A percentile compares a stretch with the other conserved stretches of the same genome.
These are phyloP conservation scores for Paradendryphiella salina DNA, from an alignment of 2,329 filamentous ascomycete species.

Conservation along the genomic window DNA sequence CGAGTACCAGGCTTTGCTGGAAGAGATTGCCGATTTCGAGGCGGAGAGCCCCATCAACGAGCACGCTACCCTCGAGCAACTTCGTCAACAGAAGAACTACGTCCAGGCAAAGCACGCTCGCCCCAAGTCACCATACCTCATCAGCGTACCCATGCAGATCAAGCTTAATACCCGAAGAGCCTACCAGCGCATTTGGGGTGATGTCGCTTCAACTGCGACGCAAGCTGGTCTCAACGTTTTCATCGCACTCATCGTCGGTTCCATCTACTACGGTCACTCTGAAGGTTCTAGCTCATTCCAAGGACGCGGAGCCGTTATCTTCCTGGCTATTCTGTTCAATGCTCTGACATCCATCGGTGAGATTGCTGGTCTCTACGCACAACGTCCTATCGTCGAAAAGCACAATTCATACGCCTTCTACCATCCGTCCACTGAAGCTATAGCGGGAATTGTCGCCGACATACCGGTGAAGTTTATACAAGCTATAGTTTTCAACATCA, in stretches of 20 bases:
- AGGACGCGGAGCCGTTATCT: constrained; percentile 60
- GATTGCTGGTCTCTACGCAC: constrained; percentile 65
- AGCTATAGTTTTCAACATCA: constrained; percentile 72
- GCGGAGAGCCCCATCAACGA: constrained; percentile 51
- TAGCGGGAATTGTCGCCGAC: constrained; percentile 80
- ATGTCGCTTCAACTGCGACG: constrained; percentile 38
- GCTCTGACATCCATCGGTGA: constrained; percentile 62
- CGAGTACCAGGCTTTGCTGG: constrained; percentile 48
- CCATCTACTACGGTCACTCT: constrained; percentile 60
- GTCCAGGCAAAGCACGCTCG: constrained; percentile 59
- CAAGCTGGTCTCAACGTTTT: constrained; percentile 55
- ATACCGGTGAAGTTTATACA: constrained; percentile 78
- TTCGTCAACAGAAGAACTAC: constrained; percentile 54
- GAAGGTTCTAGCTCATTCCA: constrained; percentile 58
- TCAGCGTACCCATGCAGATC: constrained; percentile 56
- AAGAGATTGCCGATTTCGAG: constrained; percentile 59
- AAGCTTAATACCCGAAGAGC: constrained; percentile 37
- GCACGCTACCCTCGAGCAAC: constrained; percentile 33
- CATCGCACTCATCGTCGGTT: constrained; percentile 64
- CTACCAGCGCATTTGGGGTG: constrained; percentile 42
- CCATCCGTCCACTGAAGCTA: constrained; percentile 81
- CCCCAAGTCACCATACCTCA: constrained; percentile 61
- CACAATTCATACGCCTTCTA: constrained; percentile 84
- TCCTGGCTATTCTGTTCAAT: constrained; percentile 64
- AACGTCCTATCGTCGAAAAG: constrained; percentile 90